phyloP scores from a whole-genome alignment of 75 land plant species.

The Pinus tabuliformis region DNA sequence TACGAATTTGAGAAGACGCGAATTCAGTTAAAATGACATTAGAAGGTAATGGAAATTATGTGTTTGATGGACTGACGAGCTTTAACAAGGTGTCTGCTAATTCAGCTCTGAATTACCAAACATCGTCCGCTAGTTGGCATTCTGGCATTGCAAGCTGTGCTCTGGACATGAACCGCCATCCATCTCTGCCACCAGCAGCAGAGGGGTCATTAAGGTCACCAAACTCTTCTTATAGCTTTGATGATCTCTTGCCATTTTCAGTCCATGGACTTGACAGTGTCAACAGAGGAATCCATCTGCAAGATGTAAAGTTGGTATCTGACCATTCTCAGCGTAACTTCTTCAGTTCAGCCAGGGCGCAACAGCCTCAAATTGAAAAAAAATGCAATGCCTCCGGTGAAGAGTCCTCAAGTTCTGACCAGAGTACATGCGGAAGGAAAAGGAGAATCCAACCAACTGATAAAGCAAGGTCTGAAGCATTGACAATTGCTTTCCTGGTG shows the following conservation, averaged over 20 bases:
- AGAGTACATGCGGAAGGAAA: constrained; percentile 37
- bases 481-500: constrained; percentile 10
- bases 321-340: not conserved
- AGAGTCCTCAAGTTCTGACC: constrained; percentile 52
- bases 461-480: constrained; percentile 26
- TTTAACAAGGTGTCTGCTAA: not conserved
- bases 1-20: not conserved
- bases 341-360: not conserved
- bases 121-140: constrained; percentile 1
- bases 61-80: constrained; percentile 6
- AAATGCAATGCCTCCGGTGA: constrained; percentile 45
- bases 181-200: not conserved
- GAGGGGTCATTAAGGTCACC: not conserved
- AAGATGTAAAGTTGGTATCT: constrained; percentile 5
- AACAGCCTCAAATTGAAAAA: constrained; percentile 10
- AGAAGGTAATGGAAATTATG: constrained; percentile 5
- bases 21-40: constrained; percentile 3
- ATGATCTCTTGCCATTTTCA: constrained; percentile 6
- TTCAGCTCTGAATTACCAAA: constrained; percentile 1
- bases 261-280: not conserved
- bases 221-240: constrained; percentile 3
- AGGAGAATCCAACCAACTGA: constrained; percentile 42
- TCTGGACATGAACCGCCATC: not conserved
- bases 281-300: not conserved
- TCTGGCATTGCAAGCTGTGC: not conserved